Evolutionary conservation across 495 filamentous ascomycete genomes (phyloP), one percentile per base, ranked within the genome.

Genomic region (Daldinia vernicosa): DNA sequence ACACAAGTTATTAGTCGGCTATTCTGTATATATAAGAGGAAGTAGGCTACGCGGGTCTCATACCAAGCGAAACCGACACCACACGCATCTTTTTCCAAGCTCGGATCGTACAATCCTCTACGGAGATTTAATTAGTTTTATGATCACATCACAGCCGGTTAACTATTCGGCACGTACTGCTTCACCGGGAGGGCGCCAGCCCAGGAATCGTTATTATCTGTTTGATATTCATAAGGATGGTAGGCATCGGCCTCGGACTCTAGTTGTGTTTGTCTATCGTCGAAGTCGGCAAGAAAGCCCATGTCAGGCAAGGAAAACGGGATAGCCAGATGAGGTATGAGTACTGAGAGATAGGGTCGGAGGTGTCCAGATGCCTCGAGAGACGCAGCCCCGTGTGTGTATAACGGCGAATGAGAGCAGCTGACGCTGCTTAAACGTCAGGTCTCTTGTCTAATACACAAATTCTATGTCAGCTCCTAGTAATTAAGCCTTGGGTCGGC

Each of bases 41-140:
- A 26, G 35, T 53, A 7, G 30, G 17, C 30, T 35, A 51, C 43
- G 30, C 11, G 8, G 59, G 58, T 12, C 45, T 19, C 92, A 84
- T 85, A 98, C 94, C 95, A 97, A 79, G 95, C 94, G 81, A 99
- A 99, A 77, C 95, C 96, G 72, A 99, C 95, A 91, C 95, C 95
- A 78, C 95, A 99, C 51, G 95, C 93, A 94, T 99, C 95, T 81
- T 99, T 99, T 81, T 99, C 95, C 61, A 95, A 90, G 76, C 90
- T 89, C 60, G 95, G 95, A 80, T 98, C 94, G 78, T 99, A 99
- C 33, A 99, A 89, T 82, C 95, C 95, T 74, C 85, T 87, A 50
- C 45, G 35, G 11, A 33, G 11, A 60, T 63, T 61, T 37, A 12
- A 62, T 76, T 63, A 78, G 72, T 61, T 64, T 9, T 2, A 15